Percentiles rank a stretch among this genome's conserved stretches.
Evolutionary conservation across 2,329 filamentous ascomycete genomes (phyloP).

Genomic region (Ophiostoma himal-ulmi): DNA sequence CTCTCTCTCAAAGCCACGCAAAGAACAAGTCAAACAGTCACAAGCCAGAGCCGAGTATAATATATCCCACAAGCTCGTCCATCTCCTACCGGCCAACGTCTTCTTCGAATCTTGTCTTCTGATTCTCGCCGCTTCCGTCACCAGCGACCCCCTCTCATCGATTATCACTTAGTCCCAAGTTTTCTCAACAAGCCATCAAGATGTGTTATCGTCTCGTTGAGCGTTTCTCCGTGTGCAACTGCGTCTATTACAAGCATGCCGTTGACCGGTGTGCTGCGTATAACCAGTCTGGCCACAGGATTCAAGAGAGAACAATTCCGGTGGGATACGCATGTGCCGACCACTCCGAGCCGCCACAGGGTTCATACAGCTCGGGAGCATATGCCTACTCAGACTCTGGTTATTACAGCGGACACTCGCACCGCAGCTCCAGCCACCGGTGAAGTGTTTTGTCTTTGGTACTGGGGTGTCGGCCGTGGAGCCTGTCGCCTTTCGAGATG

Average conservation of each 20-base stretch:
- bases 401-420: slow-evolving; percentile 47
- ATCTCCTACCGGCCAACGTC: background rate
- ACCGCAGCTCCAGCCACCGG: slow-evolving; percentile 41
- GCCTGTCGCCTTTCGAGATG: slow-evolving; percentile 36
- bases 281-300: slow-evolving; percentile 63
- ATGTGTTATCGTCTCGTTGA: slow-evolving; percentile 91
- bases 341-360: slow-evolving; percentile 41
- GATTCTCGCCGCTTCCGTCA: background rate
- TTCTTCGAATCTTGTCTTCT: background rate
- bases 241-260: slow-evolving; percentile 81
- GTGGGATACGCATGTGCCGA: slow-evolving; percentile 72
- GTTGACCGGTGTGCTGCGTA: slow-evolving; percentile 76
- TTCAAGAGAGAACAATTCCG: slow-evolving; percentile 69
- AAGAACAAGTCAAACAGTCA: background rate
- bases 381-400: slow-evolving; percentile 50
- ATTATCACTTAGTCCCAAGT: background rate
- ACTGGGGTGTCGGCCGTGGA: slow-evolving; percentile 41
- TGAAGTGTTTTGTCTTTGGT: slow-evolving; percentile 52
- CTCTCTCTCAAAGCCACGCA: background rate
- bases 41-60: background rate
- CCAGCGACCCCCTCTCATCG: background rate
- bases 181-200: slow-evolving; percentile 28
- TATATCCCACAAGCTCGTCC: background rate
- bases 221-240: slow-evolving; percentile 78
- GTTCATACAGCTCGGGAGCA: slow-evolving; percentile 37